Base-by-base conservation (phyloP, 495 filamentous ascomycete genomes). In the Penicillium waksmanii region DNA sequence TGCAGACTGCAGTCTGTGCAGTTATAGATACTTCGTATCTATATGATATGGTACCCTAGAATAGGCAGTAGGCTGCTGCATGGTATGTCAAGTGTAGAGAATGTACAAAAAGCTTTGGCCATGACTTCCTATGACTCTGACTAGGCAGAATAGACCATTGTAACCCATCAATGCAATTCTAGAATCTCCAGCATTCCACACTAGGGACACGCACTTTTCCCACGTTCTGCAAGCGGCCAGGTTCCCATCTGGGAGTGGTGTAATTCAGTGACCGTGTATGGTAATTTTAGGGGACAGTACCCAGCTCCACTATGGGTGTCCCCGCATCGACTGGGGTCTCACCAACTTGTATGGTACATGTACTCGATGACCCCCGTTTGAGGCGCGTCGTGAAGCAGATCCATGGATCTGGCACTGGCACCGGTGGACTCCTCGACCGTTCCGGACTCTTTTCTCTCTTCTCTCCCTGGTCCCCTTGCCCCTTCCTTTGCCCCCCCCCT, bases 341-440 rank as follows among this genome's bases (percentile, higher is more conserved):
- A 17, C 49, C 12, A 46, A n/a, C 5, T 5, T 53, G 67, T 69
- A 56, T 51, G 56, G 35, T 51, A 56, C 55, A 31, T 21, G 64
- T 69, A 54, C 42, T 19, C 60, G n/a, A 38, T 27, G 23, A 23
- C 23, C 23, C 63, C 47, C 31, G 42, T 27, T 44, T 58, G 51
- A 67, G 64, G 65, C 67, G 67, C 67, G 67, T 70, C 65, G 67
- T 63, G 61, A 58, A 57, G 60, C 67, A 67, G 67, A 70, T 65
- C 67, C 67, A 70, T 70, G 67, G 67, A 65, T 70, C 67, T 70
- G 65, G 67, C 67, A 65, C 62, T 40, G 36, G 10, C 36, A 36
- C 34, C 52, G 57, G 67, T 63, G 61, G 61, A 48, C 53, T 58
- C 53, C 65, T 63, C 61, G 58, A 66, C 68, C 60, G 64, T 66